Percentiles rank a stretch among this genome's conserved stretches.
Conservation (phyloP, 345 rosid genomes). For the Microthlaspi erraticum region DNA sequence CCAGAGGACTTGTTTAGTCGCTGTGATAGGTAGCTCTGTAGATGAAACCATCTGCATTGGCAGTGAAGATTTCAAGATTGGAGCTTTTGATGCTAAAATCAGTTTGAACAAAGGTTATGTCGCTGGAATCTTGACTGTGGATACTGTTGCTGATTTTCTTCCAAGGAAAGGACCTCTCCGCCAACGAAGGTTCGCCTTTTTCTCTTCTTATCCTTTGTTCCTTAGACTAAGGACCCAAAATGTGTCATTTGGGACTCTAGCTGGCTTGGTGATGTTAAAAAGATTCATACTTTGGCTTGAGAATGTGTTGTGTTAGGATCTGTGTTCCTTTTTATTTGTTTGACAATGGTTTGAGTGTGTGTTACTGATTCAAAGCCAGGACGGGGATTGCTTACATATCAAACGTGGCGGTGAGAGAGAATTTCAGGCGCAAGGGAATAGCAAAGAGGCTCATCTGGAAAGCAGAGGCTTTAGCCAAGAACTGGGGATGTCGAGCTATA, state of each 20-base stretch:
- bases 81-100: constrained; percentile 71
- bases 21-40: constrained; percentile 67
- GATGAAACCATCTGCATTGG: constrained; percentile 62
- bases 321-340: not conserved
- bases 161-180: constrained; percentile 83
- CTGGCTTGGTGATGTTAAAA: not conserved
- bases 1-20: constrained; percentile 80
- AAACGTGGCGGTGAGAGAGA: constrained; percentile 85
- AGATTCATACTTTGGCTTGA: not conserved
- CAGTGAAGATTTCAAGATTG: constrained; percentile 67
- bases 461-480: constrained; percentile 83
- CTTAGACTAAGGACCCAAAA: not conserved
- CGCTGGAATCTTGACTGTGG: constrained; percentile 88
- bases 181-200: constrained; percentile 66
- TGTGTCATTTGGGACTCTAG: constrained; percentile 1
- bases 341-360: constrained; percentile 9
- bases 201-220: not conserved
- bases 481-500: constrained; percentile 86
- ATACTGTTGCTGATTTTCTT: constrained; percentile 86
- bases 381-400: constrained; percentile 92
- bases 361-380: constrained; percentile 49
- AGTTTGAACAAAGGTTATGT: constrained; percentile 74
- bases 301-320: not conserved
- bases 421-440: constrained; percentile 78
- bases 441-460: constrained; percentile 76